Evolutionary conservation across 2,329 filamentous ascomycete species (phyloP).

Genomic region (Fulvia fulva): DNA sequence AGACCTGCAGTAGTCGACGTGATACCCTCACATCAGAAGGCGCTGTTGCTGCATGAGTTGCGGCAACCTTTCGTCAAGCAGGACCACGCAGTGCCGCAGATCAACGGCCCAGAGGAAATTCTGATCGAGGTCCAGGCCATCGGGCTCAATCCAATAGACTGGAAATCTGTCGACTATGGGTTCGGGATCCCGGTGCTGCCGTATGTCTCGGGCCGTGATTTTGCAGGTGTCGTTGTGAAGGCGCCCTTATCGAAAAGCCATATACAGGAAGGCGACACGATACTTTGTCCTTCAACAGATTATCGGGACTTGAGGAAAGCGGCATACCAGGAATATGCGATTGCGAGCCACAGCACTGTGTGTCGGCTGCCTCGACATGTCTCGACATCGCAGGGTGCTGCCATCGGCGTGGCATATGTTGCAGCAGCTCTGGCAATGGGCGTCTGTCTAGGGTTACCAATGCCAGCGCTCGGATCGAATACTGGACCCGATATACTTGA

Average conservation of each 20-base stretch:
- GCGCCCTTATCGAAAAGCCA: conserved; percentile 42
- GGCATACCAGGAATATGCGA: conserved; percentile 42
- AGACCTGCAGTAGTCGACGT: not conserved
- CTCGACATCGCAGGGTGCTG: conserved; percentile 35
- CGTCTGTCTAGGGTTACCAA: conserved; percentile 39
- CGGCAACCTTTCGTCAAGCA: conserved; percentile 12
- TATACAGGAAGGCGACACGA: conserved; percentile 13
- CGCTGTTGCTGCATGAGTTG: conserved; percentile 13
- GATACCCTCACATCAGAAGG: conserved; percentile 12
- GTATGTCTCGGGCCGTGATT: conserved; percentile 27
- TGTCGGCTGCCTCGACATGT: conserved; percentile 36
- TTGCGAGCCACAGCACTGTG: conserved; percentile 42
- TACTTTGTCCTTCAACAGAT: conserved; percentile 39
- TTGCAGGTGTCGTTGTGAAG: conserved; percentile 29
- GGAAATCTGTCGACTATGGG: conserved; percentile 42
- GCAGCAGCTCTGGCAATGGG: conserved; percentile 44
- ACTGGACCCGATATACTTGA: conserved; percentile 17
- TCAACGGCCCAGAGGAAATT: conserved; percentile 31
- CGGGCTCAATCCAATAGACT: conserved; percentile 43
- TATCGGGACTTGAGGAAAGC: conserved; percentile 42
- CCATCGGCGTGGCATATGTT: conserved; percentile 40
- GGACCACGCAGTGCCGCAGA: conserved; percentile 10
- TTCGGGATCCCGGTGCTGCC: conserved; percentile 41
- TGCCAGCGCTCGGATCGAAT: conserved; percentile 8
- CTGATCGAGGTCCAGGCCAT: conserved; percentile 35